Evolutionary conservation across 805 yeast genomes (phyloP), one percentile per base, ranked within the genome.

Genomic region (Grigorovia humatica): DNA sequence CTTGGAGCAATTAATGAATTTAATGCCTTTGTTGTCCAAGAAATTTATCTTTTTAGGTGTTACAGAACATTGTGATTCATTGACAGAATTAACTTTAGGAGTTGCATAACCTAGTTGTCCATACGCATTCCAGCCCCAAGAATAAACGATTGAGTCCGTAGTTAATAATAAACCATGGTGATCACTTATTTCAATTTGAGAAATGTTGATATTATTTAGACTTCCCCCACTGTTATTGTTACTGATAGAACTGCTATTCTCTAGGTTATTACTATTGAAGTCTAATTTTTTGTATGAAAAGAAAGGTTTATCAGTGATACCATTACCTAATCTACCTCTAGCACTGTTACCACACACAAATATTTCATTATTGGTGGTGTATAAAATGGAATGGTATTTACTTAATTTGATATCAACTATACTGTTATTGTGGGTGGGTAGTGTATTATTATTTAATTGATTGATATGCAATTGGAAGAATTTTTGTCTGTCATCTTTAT

Each of bases 101-200:
- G 72, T 69, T 2, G 66, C 63, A 55, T 74, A 75, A 0, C 95
- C 95, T 20, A 87, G 65, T 62, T 86, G 95, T n/a, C 76, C 77
- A 62, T 66, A 75, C 17, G 74, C 71, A 59, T 87, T 87, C 54
- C 80, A 73, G 0, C 97, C 97, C 95, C 96, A 90, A 0, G 89
- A 67, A 55, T 73, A 84, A 1, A 88, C 70, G 4, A 18, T 19
- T 9, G 43, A 15, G 42, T 81, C 80, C 15, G 66, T 57, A 0
- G 68, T 59, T 19, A 85, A 57, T 0, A 77, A 83, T 9, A 88
- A 59, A 0, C 87, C 71, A 61, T 87, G 96, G 59, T 85, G 84
- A 57, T 80, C 79, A 49, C 88, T 81, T 0, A 81, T 63, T 1
- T 77, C 78, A 1, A 80, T 68, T 29, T 63, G 60, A 1, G 68